Base-by-base conservation (phyloP, 257 asterid species). In the Osmanthus fragrans region DNA sequence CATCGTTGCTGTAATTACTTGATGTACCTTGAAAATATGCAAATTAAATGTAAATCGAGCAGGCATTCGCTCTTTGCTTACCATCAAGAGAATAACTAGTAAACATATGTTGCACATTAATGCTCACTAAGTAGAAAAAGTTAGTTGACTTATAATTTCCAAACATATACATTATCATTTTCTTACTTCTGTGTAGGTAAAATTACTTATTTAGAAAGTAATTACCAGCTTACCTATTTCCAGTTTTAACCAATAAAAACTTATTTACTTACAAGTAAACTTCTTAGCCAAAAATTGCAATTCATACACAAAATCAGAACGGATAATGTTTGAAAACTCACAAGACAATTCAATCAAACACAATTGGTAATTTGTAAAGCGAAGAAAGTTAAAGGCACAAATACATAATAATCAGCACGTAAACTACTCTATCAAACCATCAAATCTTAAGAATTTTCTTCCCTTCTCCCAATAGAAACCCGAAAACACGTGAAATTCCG, bases 1-100 rank as follows among this genome's bases (percentile, higher is more conserved):
- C 89, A 3, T 77, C 87, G 15, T 71, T 83, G 84, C 92, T 86
- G 81, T 79, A 80, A 23, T 42, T 71, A 36, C 37, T 23, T 8
- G 36, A 71, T 2, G 63, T 45, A 21, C 37, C 60, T 71, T 12
- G 3, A 69, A 69, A 27, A 69, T 69, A 32, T 32, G 73, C 7
- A 32, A 71, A n/a, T 21, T 10, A 70, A 6, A n/a, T 34, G 13
- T 33, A 10, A 34, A 70, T 3, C 13, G 15, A 16, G 29, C 23
- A 5, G 19, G 23, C 12, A 2, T 34, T 70, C n/a, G 21, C 15
- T 15, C 21, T 42, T n/a, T 10, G 27, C 23, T 70, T 33, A 16
- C 56, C 0, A 32, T 15, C 25, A 18, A 34, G 11, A 70, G 25
- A 39, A 34, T 32, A 19, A 54, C 64, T 19, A 19, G 27, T 1